phyloP scores from a whole-genome alignment of 495 filamentous ascomycete species.

The Xanthoparmelia taractica region DNA sequence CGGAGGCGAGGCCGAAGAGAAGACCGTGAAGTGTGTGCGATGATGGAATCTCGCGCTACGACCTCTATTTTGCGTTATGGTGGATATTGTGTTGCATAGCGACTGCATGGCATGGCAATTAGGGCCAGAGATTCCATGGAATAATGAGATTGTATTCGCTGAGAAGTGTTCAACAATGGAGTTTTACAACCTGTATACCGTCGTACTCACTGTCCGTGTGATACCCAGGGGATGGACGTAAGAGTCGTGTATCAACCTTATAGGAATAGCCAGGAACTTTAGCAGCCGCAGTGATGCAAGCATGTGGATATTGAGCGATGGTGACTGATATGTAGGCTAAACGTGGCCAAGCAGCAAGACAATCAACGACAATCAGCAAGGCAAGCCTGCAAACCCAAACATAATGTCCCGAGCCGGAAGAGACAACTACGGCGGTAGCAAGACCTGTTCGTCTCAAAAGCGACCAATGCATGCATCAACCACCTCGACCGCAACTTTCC shows the following conservation, averaged over 20 bases:
- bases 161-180: no score
- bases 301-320: background rate
- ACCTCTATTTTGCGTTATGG: background rate
- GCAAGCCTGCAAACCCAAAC: background rate
- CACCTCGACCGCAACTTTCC: background rate
- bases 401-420: background rate
- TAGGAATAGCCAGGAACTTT: background rate
- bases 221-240: background rate
- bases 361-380: no score
- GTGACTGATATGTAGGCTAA: background rate
- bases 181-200: no score
- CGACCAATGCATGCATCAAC: slow-evolving; percentile 1
- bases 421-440: background rate
- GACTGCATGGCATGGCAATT: background rate
- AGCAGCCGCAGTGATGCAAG: background rate
- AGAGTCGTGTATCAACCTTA: background rate
- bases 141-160: background rate
- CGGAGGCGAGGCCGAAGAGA: slow-evolving; percentile 23
- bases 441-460: background rate
- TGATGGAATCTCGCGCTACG: background rate
- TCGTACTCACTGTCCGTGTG: background rate
- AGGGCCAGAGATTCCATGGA: background rate
- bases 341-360: no score
- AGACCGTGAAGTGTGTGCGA: background rate
- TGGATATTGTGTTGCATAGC: slow-evolving; percentile 1